A percentile compares a stretch with the other conserved stretches of the same genome.
phyloP scores from a whole-genome alignment of 495 filamentous ascomycete genomes.

The Saxophila tyrrhenica region DNA sequence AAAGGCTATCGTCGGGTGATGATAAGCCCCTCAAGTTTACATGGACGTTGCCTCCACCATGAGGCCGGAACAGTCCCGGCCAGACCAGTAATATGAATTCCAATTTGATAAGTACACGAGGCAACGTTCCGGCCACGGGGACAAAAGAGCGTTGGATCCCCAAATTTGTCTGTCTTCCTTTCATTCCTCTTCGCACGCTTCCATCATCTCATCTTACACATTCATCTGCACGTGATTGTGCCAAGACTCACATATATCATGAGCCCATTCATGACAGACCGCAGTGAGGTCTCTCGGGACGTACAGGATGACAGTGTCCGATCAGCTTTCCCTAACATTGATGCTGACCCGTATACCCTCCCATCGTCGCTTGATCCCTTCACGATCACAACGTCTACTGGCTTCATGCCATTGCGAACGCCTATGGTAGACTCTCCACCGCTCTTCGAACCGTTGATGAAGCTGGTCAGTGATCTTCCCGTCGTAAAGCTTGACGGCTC shows the following conservation, averaged over 20 bases:
- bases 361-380: conserved; percentile 45
- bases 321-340: conserved; percentile 5
- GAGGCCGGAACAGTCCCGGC: conserved; percentile 9
- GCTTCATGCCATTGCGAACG: conserved; percentile 60
- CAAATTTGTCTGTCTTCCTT: not conserved
- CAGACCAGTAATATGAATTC: conserved; percentile 4
- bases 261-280: not conserved
- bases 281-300: not conserved
- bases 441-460: conserved; percentile 58
- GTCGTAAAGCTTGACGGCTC: conserved; percentile 55
- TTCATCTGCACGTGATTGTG: not conserved
- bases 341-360: conserved; percentile 3
- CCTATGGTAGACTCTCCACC: conserved; percentile 50
- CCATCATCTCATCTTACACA: not conserved
- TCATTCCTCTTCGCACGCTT: not conserved
- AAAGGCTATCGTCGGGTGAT: too few species aligned
- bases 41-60: too few species aligned
- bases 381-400: conserved; percentile 73
- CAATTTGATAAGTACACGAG: not conserved
- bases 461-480: conserved; percentile 62
- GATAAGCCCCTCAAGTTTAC: not conserved
- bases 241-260: not conserved
- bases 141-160: not conserved
- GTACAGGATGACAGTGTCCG: not conserved
- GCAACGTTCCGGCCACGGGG: not conserved